These are phyloP conservation scores for Fonsecaea monophora DNA, from an alignment of 2,329 filamentous ascomycete genomes.

Conservation along the genomic window DNA sequence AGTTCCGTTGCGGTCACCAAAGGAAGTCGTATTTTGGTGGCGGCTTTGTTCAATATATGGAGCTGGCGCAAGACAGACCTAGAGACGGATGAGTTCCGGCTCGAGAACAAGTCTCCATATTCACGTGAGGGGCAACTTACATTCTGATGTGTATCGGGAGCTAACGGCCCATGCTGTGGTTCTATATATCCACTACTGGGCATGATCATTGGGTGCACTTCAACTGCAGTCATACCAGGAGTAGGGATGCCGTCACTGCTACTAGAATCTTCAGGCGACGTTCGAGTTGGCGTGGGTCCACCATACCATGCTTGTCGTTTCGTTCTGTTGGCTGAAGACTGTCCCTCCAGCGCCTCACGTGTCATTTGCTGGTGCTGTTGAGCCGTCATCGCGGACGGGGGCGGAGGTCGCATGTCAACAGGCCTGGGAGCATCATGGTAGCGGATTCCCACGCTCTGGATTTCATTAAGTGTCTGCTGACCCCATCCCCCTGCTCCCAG, in stretches of 20 bases:
- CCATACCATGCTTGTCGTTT: constrained; percentile 47
- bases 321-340: constrained; percentile 30
- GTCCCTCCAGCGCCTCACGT: constrained; percentile 32
- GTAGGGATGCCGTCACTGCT: constrained; percentile 58
- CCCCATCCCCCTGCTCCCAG: constrained; percentile 52
- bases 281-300: constrained; percentile 46
- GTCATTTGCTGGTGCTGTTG: constrained; percentile 40
- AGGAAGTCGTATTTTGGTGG: constrained; percentile 27
- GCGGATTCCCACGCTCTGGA: constrained; percentile 41
- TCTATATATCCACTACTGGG: constrained; percentile 57
- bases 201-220: constrained; percentile 58
- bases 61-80: constrained; percentile 35
- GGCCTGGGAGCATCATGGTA: constrained; percentile 16
- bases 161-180: constrained; percentile 47
- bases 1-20: constrained; percentile 37
- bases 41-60: constrained; percentile 29
- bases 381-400: constrained; percentile 20
- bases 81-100: constrained; percentile 41
- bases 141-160: constrained; percentile 48
- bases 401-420: constrained; percentile 34
- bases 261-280: constrained; percentile 57
- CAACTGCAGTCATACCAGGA: constrained; percentile 55
- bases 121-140: constrained; percentile 44
- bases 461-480: constrained; percentile 53
- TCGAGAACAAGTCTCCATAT: constrained; percentile 36